These are phyloP conservation scores for Prototheca cutis DNA, from an alignment of 163 green algal genomes.

Conservation along the genomic window DNA sequence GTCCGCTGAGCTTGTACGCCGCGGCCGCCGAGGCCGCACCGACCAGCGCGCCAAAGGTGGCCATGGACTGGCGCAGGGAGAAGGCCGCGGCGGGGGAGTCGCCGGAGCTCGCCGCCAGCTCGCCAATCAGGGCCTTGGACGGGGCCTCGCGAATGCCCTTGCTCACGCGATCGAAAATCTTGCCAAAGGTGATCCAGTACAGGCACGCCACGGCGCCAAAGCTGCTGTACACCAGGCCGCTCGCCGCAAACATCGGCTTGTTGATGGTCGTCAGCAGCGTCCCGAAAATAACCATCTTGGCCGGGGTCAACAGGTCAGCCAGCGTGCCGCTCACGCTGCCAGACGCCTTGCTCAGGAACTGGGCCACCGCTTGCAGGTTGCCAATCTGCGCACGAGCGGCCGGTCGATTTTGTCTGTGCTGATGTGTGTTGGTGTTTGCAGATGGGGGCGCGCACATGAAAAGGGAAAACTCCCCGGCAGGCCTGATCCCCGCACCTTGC, in stretches of 20 bases:
- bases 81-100: constrained; percentile 65
- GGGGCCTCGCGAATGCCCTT: constrained; percentile 80
- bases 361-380: constrained; percentile 65
- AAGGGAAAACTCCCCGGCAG: too few relatives aligned
- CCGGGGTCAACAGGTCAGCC: constrained; percentile 57
- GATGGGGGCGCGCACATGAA: too few relatives aligned
- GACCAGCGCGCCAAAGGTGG: constrained; percentile 63
- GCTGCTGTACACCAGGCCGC: constrained; percentile 45
- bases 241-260: constrained; percentile 79
- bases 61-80: constrained; percentile 58
- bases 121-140: constrained; percentile 74
- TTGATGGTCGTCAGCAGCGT: constrained; percentile 65
- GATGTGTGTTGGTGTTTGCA: too few relatives aligned
- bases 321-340: constrained; percentile 62
- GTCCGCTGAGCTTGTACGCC: constrained; percentile 50
- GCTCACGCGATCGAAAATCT: constrained; percentile 43
- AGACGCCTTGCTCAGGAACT: constrained; percentile 71
- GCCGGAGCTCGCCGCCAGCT: constrained; percentile 52
- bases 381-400: constrained; percentile 77
- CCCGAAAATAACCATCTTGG: constrained; percentile 68
- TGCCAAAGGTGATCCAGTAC: constrained; percentile 60
- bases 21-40: constrained; percentile 37
- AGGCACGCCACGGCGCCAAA: constrained; percentile 48
- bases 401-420: too few relatives aligned
- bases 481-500: constrained; percentile 44